Evolutionary conservation across 1,284 basidiomycete genomes (phyloP).

Genomic region (Testicularia cyperi): DNA sequence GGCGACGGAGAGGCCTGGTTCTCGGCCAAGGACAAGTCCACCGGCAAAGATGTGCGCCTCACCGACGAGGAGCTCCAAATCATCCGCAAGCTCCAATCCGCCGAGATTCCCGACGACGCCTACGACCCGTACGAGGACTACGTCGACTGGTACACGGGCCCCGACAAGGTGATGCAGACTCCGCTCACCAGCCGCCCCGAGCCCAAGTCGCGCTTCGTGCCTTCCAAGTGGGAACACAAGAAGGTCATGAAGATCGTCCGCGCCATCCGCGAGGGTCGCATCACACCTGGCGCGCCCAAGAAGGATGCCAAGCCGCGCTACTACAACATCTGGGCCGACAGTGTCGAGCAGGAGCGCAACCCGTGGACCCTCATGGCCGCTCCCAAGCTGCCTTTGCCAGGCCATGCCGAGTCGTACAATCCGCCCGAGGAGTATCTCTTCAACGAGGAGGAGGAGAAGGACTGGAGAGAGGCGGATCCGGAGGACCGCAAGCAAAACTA

Average conservation of each 20-base stretch:
- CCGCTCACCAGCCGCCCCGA: conserved; percentile 87
- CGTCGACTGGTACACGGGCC: conserved; percentile 94
- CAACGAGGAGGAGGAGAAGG: conserved; percentile 77
- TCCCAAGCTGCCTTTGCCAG: conserved; percentile 85
- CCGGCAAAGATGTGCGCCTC: conserved; percentile 82
- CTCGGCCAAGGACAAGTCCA: conserved; percentile 85
- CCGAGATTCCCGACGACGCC: conserved; percentile 84
- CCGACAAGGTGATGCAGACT: conserved; percentile 90
- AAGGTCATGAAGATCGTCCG: conserved; percentile 99
- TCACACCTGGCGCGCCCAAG: conserved; percentile 79
- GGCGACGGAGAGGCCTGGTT: conserved; percentile 85
- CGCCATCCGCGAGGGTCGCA: conserved; percentile 92
- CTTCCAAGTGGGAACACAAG: conserved; percentile 99
- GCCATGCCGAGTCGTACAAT: conserved; percentile 94
- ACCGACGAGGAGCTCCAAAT: conserved; percentile 91
- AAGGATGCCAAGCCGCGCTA: conserved; percentile 72
- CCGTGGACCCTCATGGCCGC: conserved; percentile 70
- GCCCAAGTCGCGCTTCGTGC: conserved; percentile 93
- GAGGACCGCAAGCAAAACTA: conserved; percentile 90
- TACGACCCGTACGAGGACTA: conserved; percentile 85
- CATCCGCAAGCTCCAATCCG: conserved; percentile 82
- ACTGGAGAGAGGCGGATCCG: conserved; percentile 81
- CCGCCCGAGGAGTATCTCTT: conserved; percentile 96
- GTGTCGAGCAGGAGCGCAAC: conserved; percentile 61
- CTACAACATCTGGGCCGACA: conserved; percentile 83